Base-by-base conservation (phyloP, 164 flowering plant genomes). In the Sedum album region DNA sequence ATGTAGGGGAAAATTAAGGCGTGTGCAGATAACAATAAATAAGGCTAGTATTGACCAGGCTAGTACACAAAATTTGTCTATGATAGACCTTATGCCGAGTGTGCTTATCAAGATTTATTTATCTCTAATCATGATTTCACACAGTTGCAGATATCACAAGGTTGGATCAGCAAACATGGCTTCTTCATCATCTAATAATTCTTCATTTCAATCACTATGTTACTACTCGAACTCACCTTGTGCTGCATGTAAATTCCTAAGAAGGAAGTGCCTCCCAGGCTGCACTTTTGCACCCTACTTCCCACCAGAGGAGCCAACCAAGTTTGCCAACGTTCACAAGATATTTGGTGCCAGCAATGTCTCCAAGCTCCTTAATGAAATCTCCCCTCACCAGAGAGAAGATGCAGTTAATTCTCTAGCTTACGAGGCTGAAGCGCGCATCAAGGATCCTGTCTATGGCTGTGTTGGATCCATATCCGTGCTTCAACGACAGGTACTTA, bases 401-500 rank as follows among this genome's bases (percentile, higher is more conserved):
- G 67, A 65, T n/a, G 67, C 67, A 21, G 67, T 65, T 25, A 65
- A 65, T 23, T 65, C 67, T 9, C 30, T 65, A 21, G 67, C 67
- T 20, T 65, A 65, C 67, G 67, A 65, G 18, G 67, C 67, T 6
- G 67, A 65, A 41, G 46, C 67, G 0, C 67, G 67, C 46, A 65
- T 65, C 42, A 65, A 38, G 30, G 67, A 65, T 21, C 67, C 67
- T 65, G 67, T 65, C 30, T 65, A 65, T 36, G 67, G 67, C 46
- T 65, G 67, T 25, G 67, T 65, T 65, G 67, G 67, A 36, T 36
- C 67, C 26, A 65, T 65, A n/a, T 65, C 67, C 8, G 67, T 65
- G 5, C 67, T 65, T 26, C 67, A 65, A n/a, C 36, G 67, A 36
- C 67, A 65, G 21, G 67, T 65, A 8, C 42, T 36, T 14, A 65